phyloP scores from a whole-genome alignment of 1,284 basidiomycete genomes.

The Lentinula novae-zelandiae region DNA sequence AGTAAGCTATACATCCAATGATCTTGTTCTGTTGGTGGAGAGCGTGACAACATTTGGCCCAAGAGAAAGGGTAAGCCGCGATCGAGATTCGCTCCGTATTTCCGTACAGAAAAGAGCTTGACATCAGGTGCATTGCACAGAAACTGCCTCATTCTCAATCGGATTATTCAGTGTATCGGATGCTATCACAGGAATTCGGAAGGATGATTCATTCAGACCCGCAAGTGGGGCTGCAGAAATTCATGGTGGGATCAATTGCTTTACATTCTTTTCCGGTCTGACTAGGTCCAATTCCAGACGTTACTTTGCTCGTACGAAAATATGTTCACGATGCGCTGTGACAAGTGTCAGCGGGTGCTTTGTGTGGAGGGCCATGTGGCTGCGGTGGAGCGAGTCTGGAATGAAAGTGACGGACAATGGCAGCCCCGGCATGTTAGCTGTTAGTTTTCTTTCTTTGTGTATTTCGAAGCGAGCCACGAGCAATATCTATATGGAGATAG shows the following conservation, averaged over 20 bases:
- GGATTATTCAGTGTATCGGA: constrained; percentile 58
- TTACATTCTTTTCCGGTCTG: too few species aligned
- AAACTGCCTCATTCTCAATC: constrained; percentile 67
- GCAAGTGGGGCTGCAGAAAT: constrained; percentile 42
- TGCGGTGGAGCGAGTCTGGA: constrained; percentile 61
- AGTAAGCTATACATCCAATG: constrained; percentile 32
- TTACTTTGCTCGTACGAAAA: constrained; percentile 51
- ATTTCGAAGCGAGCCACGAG: neutral
- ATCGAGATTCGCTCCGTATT: constrained; percentile 7
- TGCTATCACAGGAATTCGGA: constrained; percentile 58
- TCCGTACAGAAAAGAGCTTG: neutral
- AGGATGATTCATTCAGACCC: constrained; percentile 54
- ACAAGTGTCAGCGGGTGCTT: constrained; percentile 55
- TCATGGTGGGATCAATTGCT: constrained; percentile 35
- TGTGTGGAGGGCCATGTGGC: constrained; percentile 67
- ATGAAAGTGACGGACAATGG: constrained; percentile 37
- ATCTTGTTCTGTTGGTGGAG: constrained; percentile 44
- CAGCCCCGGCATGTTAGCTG: constrained; percentile 53
- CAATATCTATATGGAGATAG: neutral
- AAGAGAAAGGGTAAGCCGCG: constrained; percentile 52
- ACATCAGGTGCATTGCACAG: constrained; percentile 28
- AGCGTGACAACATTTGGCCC: constrained; percentile 63
- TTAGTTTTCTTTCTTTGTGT: constrained; percentile 12
- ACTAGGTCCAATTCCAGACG: constrained; percentile 28
- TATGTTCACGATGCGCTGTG: constrained; percentile 59